Evolutionary conservation across 768 basidiomycete species (phyloP), one percentile per base, ranked within the genome.

Genomic region (Serpula lacrymans): DNA sequence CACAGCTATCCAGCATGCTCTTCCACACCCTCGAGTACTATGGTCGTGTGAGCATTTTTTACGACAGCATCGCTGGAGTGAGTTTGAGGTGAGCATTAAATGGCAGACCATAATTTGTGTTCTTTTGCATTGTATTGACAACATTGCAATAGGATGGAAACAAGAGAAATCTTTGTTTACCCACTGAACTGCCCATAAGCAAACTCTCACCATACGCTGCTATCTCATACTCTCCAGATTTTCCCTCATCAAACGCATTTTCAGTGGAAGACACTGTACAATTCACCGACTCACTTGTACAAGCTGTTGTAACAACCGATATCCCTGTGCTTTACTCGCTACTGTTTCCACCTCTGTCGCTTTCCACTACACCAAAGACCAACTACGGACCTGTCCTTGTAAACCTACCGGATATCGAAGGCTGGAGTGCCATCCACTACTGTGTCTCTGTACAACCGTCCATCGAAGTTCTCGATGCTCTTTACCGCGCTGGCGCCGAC

Each of bases 401-500:
- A 52, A 89, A 89, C 64, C 55, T 71, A 42, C 77, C 78, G 22
- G 85, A 88, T 54, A 51, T 68, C 5, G 69, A 74, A 36, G 86
- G 84, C 35, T 87, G 86, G 83, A 80, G 81, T 48, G 69, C 80
- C 40, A 71, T 88, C 36, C 87, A 89, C 50, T 70, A 88, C 51
- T 84, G 82, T 54, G 78, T 73, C 41, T 71, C 77, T 43, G 67
- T 68, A 36, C 60, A 65, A 38, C 85, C 82, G 3, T 82, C 77
- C 10, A 62, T 76, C 30, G 72, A 80, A 40, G 67, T 82, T 39
- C 67, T 88, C 43, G 84, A 89, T 47, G 72, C 78, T 18, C 67
- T 89, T 27, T 88, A 85, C 50, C 79, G 75, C 43, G 86, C 85
- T 24, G 87, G 87, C 33, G 84, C 84, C 16, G 86, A 89, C 50